A percentile compares a stretch with the other conserved stretches of the same genome.
phyloP scores from a whole-genome alignment of 306 rosid genomes.

The Cercis canadensis region DNA sequence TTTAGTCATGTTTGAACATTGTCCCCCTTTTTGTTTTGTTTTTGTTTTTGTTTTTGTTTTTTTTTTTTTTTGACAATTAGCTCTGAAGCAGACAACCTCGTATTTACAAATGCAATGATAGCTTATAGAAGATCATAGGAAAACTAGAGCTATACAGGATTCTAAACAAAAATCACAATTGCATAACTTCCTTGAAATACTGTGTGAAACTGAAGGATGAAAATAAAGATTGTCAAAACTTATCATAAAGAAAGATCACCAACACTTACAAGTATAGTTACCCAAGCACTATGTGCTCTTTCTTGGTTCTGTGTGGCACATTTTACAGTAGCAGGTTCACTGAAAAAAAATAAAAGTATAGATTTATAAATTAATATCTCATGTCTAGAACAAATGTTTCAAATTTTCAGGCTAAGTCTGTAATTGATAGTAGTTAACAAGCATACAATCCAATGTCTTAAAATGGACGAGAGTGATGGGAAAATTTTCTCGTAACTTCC shows the following conservation, averaged over 20 bases:
- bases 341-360: constrained; percentile 38
- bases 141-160: neutral
- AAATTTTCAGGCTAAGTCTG: neutral
- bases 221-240: constrained; percentile 1
- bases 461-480: neutral
- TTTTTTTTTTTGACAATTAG: too few species aligned
- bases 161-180: neutral
- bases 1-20: neutral
- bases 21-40: neutral
- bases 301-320: constrained; percentile 55
- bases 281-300: constrained; percentile 59
- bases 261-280: constrained; percentile 68
- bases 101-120: neutral
- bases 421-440: neutral
- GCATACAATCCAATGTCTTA: neutral
- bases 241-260: neutral
- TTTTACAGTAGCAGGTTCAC: constrained; percentile 71
- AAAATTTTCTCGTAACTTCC: too few species aligned
- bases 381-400: constrained; percentile 21
- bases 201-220: constrained; percentile 13
- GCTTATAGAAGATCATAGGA: neutral
- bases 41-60: too few species aligned
- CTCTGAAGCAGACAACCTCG: too few species aligned
- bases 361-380: neutral
- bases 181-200: too few species aligned